Base-by-base conservation (phyloP, 352 stramenopile genomes). In the Blastocystis sp. region DNA sequence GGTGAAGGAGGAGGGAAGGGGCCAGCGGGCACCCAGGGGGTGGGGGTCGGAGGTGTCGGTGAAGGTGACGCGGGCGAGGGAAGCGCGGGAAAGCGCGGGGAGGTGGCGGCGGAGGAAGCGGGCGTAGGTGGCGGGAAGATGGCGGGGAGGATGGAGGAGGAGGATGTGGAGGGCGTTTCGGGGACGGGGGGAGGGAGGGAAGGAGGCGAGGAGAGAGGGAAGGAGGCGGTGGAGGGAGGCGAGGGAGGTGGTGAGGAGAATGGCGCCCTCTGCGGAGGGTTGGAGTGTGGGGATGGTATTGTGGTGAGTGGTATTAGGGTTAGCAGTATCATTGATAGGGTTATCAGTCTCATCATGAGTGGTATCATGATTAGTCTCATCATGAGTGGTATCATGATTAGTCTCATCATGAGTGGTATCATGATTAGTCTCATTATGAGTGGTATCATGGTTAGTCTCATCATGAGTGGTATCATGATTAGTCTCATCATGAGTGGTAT, bases 1-100 rank as follows among this genome's bases (percentile, higher is more conserved):
- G 0, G 93, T 97, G 87, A 94, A 96, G 4, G 94, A 90, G 9
- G 87, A 88, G 34, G 92, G 91, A 4, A 85, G 48, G 21, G 53
- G 40, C 75, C 63, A 76, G 7, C 71, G 56, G 24, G 9, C 44
- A 0, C 65, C 32, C 21, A 65, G 32, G 4, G 4, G 27, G 18
- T 21, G 27, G 3, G 6, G n/a, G 36, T 21, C 32, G 1, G 69
- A 27, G 24, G 69, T 63, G 44, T 81, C 44, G 0, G 69, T 64
- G 46, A 81, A 42, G 4, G 69, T 81, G 29, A 81, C 48, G 40
- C 69, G 69, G 16, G 48, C 32, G 24, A 81, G 21, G 34, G 40
- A 54, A 40, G 69, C 69, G 0, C 61, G 49, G 4, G 63, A 7
- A 16, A 81, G 40, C 18, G 61, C 44, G n/a, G 63, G 9, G 34